These are phyloP conservation scores for Boletus fagicola DNA, from an alignment of 768 basidiomycete genomes.

Conservation along the genomic window DNA sequence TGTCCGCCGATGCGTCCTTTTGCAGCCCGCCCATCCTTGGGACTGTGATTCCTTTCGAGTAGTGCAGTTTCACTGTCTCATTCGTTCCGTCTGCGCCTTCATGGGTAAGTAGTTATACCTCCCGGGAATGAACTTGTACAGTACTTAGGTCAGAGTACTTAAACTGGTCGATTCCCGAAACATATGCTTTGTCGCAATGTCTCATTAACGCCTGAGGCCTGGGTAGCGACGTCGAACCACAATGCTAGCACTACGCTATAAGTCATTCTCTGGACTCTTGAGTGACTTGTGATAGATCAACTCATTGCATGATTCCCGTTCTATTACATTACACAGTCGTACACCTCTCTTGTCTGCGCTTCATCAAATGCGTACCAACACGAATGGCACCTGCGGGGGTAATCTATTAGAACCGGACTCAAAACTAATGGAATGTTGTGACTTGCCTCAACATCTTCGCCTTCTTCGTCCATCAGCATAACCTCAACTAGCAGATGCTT, in stretches of 20 bases:
- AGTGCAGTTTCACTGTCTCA: slow-evolving; percentile 25
- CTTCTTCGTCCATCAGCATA: slow-evolving; percentile 90
- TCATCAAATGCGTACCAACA: slow-evolving; percentile 63
- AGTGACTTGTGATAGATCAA: neutral
- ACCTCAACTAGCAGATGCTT: slow-evolving; percentile 90
- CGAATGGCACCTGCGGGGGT: slow-evolving; percentile 68
- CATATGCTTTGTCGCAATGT: neutral
- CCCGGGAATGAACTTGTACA: slow-evolving; percentile 8
- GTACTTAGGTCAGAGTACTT: slow-evolving; percentile 25
- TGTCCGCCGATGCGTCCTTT: slow-evolving; percentile 5
- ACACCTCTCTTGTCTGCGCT: neutral
- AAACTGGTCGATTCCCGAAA: slow-evolving; percentile 5
- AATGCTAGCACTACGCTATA: no score
- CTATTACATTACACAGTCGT: slow-evolving; percentile 10
- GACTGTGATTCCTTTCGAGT: slow-evolving; percentile 26
- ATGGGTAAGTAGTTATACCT: slow-evolving; percentile 48
- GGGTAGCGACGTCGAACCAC: neutral
- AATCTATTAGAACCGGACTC: neutral
- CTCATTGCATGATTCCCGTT: neutral
- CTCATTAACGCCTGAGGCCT: neutral
- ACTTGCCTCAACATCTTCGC: slow-evolving; percentile 90
- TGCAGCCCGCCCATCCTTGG: slow-evolving; percentile 1
- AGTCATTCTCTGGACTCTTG: neutral
- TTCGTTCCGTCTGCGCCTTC: slow-evolving; percentile 21
- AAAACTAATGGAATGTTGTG: neutral